Evolutionary conservation across 306 rosid genomes (phyloP).

Genomic region (Pterocarpus santalinus): DNA sequence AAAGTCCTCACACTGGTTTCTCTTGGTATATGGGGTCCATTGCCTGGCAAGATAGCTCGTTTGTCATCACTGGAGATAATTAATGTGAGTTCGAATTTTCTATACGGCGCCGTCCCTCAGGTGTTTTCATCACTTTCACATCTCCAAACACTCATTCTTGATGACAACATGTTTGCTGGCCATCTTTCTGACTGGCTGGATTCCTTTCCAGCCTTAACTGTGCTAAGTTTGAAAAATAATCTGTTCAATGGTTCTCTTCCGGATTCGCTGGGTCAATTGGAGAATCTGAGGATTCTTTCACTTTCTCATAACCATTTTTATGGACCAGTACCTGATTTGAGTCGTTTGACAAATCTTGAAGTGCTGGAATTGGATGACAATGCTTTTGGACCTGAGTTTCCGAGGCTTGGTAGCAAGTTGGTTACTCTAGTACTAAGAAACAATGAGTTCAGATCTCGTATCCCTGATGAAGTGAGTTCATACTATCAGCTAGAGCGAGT

Average conservation of each 20-base stretch:
- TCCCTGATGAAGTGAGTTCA: constrained; percentile 71
- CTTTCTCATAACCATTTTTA: constrained; percentile 75
- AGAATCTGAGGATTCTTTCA: constrained; percentile 73
- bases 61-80: constrained; percentile 82
- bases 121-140: constrained; percentile 64
- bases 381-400: constrained; percentile 86
- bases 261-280: constrained; percentile 57
- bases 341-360: constrained; percentile 81
- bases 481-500: constrained; percentile 69
- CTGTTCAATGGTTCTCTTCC: constrained; percentile 80
- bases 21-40: constrained; percentile 85
- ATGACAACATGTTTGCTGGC: constrained; percentile 79
- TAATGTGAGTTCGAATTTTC: constrained; percentile 83
- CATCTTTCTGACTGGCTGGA: constrained; percentile 68
- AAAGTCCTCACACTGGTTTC: constrained; percentile 92
- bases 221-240: constrained; percentile 76
- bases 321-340: constrained; percentile 83
- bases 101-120: constrained; percentile 74
- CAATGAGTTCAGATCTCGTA: constrained; percentile 77
- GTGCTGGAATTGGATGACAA: constrained; percentile 83
- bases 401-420: constrained; percentile 75
- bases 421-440: constrained; percentile 74
- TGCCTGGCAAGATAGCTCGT: constrained; percentile 69
- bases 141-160: constrained; percentile 85
- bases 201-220: constrained; percentile 69